Base-by-base conservation (phyloP, 1,284 basidiomycete genomes). In the Cryptococcus sp. region DNA sequence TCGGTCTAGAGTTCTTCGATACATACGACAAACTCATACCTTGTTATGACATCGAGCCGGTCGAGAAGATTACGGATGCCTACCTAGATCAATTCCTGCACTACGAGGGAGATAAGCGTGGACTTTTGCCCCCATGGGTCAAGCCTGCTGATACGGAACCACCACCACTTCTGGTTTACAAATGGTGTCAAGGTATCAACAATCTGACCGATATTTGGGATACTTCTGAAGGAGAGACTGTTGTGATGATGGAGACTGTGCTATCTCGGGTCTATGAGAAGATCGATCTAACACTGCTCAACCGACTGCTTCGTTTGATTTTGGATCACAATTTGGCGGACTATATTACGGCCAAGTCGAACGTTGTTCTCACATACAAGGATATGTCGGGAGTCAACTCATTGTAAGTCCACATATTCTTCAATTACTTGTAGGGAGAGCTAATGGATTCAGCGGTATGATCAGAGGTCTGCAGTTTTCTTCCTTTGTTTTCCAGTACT, bases 281-380 rank as follows among this genome's bases (percentile, higher is more conserved):
- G 82, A 87, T 98, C 60, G 93, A 98, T 73, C 74, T 97, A 61
- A 98, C 93, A 0, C 78, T 97, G 31, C 82, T 98, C 59, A 94
- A 96, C 75, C 87, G 91, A 66, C 81, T 98, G 3, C 79, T 97
- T 36, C 88, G 92, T 50, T 83, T 97, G 41, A 94, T 98, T 65
- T 80, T 97, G 61, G 92, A 98, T 68, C 93, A 97, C 79, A 98
- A 98, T 73, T 74, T 98, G 78, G 93, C 93, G 19, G 92, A 97
- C 70, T 98, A 97, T 75, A 96, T 96, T 71, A 98, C 92, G 2
- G 88, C 91, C 21, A 96, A 97, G 83, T 96, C 96, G 79, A 98
- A 97, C 74, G 90, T 88, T 42, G 87, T 88, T 4, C 72, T 92
- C 61, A 91, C 89, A 1, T 92, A 91, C 78, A 91, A 91, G 78